Evolutionary conservation across 2,329 filamentous ascomycete species (phyloP), one percentile per base, ranked within the genome.

Genomic region (Cyphellophora europaea): DNA sequence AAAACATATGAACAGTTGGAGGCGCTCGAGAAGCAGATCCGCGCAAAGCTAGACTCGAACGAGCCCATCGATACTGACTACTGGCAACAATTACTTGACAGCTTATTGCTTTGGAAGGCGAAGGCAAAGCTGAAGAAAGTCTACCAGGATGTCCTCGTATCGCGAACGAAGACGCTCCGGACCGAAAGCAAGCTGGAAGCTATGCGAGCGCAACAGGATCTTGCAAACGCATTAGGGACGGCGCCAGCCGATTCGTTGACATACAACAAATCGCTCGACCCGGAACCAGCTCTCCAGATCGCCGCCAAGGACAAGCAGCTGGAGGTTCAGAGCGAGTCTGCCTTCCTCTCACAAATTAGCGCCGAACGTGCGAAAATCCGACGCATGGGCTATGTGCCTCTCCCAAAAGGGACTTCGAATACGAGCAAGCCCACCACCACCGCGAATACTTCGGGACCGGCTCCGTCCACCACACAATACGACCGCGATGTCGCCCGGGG

Each of bases 61-160:
- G 88, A 95, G 53, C 79, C 84, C 6, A 89, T 98, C 47, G 91
- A 98, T 58, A 86, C 83, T 2, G 91, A 98, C 60, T 98, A 96
- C 57, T 98, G 91, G 91, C 86, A 93, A 54, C 85, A 94, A 54
- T 68, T 98, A 11, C 67, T 98, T 42, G 79, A 79, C 47, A 93
- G 80, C 53, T 65, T 98, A 43, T 69, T 82, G 5, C 77, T 94
- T 1, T 95, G 85, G 78, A 96, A 96, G 63, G 86, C 91, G 19
- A 87, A 84, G 56, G 86, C 87, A 2, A 86, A 81, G 56, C 63
- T 98, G 35, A 78, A 77, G 47, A 79, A 75, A 42, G 78, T 95
- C 11, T 88, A 80, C 46, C 77, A 84, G 45, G 75, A 75, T 10
- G 82, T 95, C 42, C 72, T 82, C 43, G 74, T 77, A 37, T 79